Percentiles rank a stretch among this genome's conserved stretches.
phyloP scores from a whole-genome alignment of 768 basidiomycete species.

The Mycena alexandri region DNA sequence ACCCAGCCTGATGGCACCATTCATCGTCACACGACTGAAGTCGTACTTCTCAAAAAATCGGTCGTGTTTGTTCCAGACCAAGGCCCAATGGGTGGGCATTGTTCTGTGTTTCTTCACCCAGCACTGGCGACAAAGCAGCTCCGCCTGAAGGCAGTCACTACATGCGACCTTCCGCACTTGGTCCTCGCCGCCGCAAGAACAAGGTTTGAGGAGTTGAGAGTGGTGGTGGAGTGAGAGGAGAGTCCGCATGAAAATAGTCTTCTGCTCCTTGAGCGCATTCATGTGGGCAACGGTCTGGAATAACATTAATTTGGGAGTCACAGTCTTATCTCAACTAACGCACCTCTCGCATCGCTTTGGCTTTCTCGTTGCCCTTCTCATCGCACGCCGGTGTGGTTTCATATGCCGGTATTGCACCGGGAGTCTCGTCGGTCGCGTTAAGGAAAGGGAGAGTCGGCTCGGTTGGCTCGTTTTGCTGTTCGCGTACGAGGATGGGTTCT shows the following conservation, averaged over 20 bases:
- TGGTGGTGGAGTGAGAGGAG: conserved; percentile 2
- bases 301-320: neutral
- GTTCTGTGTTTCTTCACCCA: conserved; percentile 28
- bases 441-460: conserved; percentile 1
- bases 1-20: conserved; percentile 1
- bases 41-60: conserved; percentile 26
- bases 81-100: conserved; percentile 27
- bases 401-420: too few species aligned
- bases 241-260: neutral
- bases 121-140: conserved; percentile 25
- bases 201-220: neutral
- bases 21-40: conserved; percentile 20
- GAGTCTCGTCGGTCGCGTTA: conserved; percentile 1
- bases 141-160: too few species aligned
- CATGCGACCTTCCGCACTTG: conserved; percentile 17
- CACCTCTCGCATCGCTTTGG: conserved; percentile 7
- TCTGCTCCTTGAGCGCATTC: conserved; percentile 4
- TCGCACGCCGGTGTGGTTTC: too few species aligned
- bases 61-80: conserved; percentile 19
- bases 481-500: neutral
- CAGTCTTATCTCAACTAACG: neutral
- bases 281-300: conserved; percentile 20
- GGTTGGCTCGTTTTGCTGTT: neutral
- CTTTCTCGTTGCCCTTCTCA: too few species aligned
- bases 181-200: neutral